Conservation (phyloP, 73 alveolate species). For the Paramecium bursaria region DNA sequence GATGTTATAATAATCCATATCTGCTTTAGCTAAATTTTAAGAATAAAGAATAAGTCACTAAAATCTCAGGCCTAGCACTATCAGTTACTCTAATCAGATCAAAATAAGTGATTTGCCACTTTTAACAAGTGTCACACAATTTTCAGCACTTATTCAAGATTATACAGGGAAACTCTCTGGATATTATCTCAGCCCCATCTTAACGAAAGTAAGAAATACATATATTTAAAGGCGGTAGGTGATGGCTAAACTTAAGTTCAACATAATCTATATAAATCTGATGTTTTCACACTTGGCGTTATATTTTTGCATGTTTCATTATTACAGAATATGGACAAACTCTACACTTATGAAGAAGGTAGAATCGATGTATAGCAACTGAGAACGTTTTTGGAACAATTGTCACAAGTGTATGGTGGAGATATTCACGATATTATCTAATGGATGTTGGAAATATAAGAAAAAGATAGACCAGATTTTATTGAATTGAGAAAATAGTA, state of each 20-base stretch:
- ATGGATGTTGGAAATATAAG: constrained; percentile 20
- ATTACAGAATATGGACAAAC: constrained; percentile 47
- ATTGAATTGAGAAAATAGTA: neutral
- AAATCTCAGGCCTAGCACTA: constrained; percentile 21
- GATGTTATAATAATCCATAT: constrained; percentile 5
- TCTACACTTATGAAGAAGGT: constrained; percentile 45
- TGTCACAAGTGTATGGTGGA: neutral
- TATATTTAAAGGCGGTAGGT: no score
- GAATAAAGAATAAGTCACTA: constrained; percentile 26
- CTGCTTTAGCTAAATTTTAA: constrained; percentile 45
- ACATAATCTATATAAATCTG: constrained; percentile 60
- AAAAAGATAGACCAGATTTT: constrained; percentile 47
- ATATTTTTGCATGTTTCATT: constrained; percentile 49
- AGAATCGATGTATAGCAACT: constrained; percentile 32
- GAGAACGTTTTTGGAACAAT: neutral
- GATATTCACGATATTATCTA: constrained; percentile 3
- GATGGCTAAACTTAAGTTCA: constrained; percentile 7
- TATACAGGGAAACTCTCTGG: constrained; percentile 4
- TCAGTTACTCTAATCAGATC: constrained; percentile 7
- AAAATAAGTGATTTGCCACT: constrained; percentile 43
- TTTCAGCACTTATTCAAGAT: constrained; percentile 39
- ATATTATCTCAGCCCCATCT: constrained; percentile 31
- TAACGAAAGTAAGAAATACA: no score
- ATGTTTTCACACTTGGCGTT: constrained; percentile 66
- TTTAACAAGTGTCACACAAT: constrained; percentile 5